Evolutionary conservation across 1,284 basidiomycete species (phyloP).

Genomic region (Apiotrichum sp.): DNA sequence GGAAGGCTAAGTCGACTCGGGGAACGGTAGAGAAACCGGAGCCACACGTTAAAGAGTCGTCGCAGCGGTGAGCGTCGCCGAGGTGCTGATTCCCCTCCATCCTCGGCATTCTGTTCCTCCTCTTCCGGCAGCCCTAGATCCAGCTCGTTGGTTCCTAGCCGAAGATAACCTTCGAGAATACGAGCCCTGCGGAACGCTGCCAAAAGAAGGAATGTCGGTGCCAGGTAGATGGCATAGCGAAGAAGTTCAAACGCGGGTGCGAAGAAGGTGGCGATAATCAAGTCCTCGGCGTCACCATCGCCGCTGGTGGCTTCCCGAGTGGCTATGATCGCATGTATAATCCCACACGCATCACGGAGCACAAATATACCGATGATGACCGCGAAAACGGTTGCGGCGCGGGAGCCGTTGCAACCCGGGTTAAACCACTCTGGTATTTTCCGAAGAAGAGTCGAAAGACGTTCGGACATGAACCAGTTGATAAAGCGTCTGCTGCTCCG

Average conservation of each 20-base stretch:
- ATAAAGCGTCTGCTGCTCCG: too few relatives aligned
- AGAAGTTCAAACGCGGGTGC: too few relatives aligned
- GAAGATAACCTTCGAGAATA: neutral
- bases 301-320: neutral
- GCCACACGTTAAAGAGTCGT: neutral
- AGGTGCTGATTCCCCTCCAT: neutral
- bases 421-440: too few relatives aligned
- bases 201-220: neutral
- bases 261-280: neutral
- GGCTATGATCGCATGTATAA: neutral
- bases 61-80: too few relatives aligned
- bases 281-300: neutral
- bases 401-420: too few relatives aligned
- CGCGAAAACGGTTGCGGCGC: neutral
- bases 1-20: neutral
- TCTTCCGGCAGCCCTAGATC: neutral
- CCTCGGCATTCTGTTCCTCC: neutral
- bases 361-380: neutral
- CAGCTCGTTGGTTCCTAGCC: neutral
- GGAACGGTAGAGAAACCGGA: neutral
- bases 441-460: neutral
- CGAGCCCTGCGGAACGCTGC: neutral
- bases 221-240: neutral
- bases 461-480: neutral
- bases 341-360: neutral